Base-by-base conservation (phyloP, 305 asterid species). In the Striga hermonthica region DNA sequence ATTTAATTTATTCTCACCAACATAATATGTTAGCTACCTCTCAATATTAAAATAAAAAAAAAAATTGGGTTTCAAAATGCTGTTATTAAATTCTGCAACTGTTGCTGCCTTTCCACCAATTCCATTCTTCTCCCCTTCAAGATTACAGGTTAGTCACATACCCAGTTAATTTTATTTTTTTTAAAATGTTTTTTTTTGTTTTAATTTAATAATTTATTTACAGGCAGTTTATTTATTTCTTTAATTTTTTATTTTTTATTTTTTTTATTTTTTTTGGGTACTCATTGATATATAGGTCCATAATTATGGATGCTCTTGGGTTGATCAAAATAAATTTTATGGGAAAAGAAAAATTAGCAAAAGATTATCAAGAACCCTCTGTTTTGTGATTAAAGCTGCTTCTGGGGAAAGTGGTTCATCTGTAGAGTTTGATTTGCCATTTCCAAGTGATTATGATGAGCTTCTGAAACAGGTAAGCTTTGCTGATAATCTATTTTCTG, bases 401-500 rank as follows among this genome's bases (percentile, higher is more conserved):
- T 59, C 68, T 65, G 79, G 82, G 16, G 73, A 71, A 40, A 73
- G 66, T 22, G 79, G 78, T 68, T 73, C 76, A 10, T 74, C 89
- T 34, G 61, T 72, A 62, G 84, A 84, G 22, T 77, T 74, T 43
- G 87, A 87, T 65, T 83, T 82, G 57, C 66, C 75, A n/a, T 91
- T 88, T 75, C 96, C 98, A 10, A 76, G 59, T 60, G 96, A 91
- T 77, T 91, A 91, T 61, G 60, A 78, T 60, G 77, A 88, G 66
- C 88, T 91, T 53, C 91, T 91, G 71, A 57, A 59, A 68, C 96
- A 86, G 77, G 96, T 91, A 74, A 66, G 80, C 43, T 50, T 50
- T 22, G 2, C 31, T 22, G 31, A 22, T 0, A 22, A 22, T 22
- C 31, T 22, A 22, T 22, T 22, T 22, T 22, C 31, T 22, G 31